Base-by-base conservation (phyloP, 441 rosid species). In the Arabidopsis hybrid region DNA sequence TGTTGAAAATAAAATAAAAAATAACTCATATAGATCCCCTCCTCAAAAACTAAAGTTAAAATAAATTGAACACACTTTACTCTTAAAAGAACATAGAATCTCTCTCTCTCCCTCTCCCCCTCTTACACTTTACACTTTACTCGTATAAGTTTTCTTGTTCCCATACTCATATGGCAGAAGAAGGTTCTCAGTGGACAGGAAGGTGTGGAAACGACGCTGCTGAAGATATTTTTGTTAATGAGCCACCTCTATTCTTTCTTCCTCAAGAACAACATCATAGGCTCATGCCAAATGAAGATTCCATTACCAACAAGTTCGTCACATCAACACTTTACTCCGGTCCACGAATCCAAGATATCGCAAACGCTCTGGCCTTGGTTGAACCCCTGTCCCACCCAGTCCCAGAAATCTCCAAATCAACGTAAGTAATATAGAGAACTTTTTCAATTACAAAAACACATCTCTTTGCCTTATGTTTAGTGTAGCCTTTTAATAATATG, bases 261-360 rank as follows among this genome's bases (percentile, higher is more conserved):
- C 65, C 65, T 13, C 68, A 69, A 61, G 74, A 75, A 61, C 74
- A 68, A 32, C 86, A 84, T 7, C 75, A 85, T 60, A 83, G 76
- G 58, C 49, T 66, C 49, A 12, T 65, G 61, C 21, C 82, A 1
- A 59, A 60, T 18, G 80, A 88, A 47, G 80, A 77, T 39, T 43
- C 68, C 47, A 38, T 72, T 39, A 46, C 79, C 16, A 83, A 81
- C 66, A 59, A 59, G 42, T 79, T 83, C 65, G 50, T 79, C 26
- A 82, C 90, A 17, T 83, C 91, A 29, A 69, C 59, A 4, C 74
- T 82, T 43, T 83, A 87, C 65, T 89, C 91, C 0, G 86, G 90
- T 13, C 91, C 96, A 32, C 82, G 84, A 14, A 85, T 88, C 51
- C 72, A 76, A 18, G 93, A 92, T 71, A 70, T 87, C 11, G 78